Base-by-base conservation (phyloP, 2,329 filamentous ascomycete genomes). In the Lachnellula hyalina region DNA sequence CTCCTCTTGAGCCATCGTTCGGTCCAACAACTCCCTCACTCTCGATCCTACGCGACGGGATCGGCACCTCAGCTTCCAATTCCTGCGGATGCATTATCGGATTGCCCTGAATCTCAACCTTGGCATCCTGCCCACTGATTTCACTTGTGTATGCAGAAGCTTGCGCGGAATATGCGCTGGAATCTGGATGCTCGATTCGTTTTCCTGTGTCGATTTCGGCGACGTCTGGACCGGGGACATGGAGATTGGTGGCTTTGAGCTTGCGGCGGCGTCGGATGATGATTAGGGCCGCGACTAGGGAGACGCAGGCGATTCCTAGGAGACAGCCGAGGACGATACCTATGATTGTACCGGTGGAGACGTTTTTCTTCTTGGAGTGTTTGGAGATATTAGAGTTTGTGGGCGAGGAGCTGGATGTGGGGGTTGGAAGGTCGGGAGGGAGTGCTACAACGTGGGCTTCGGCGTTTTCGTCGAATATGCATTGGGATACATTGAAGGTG, bases 401-500 rank as follows among this genome's bases (percentile, higher is more conserved):
- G 4, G 52, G 46, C 8, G 47, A 40, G n/a, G 47, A 36, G 34
- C 45, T 49, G 0, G 53, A 40, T 12, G 51, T 41, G 5, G 53
- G 36, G 5, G 54, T 51, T 6, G 60, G 54, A 3, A 58, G 44
- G 3, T n/a, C 46, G 12, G 63, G 38, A 1, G 63, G 58, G 1
- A 65, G 47, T 8, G 61, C 59, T 11, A 62, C 32, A 28, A 65
- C 49, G 3, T 53, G 14, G 25, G 54, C 34, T 3, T 41, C 34
- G 2, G 48, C 45, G 2, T 52, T 38, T 5, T 60, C 57, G n/a
- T 58, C 52, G 44, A 65, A 67, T 21, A 61, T 32, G 35, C 50
- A 53, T 55, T 66, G 65, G 1, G 60, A 61, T 49, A 68, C 61
- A 28, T 61, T 65, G 54, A 68, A 68, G 7, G 63, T 66, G 2